These are phyloP conservation scores for Leccinum imitatum DNA, from an alignment of 768 basidiomycete species.

Conservation along the genomic window DNA sequence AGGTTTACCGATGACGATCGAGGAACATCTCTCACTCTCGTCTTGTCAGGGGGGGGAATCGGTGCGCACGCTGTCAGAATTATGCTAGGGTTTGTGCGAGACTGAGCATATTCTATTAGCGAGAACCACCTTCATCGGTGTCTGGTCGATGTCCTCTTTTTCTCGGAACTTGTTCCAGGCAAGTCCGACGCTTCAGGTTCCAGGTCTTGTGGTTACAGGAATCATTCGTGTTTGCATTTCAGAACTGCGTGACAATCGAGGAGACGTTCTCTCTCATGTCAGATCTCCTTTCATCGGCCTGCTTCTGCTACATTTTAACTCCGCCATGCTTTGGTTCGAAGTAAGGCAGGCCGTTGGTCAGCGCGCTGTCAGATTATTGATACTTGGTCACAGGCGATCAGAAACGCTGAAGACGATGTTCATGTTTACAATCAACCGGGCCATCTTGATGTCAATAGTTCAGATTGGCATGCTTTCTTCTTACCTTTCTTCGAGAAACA, in stretches of 20 bases:
- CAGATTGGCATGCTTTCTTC: conserved; percentile 18
- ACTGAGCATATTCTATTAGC: conserved; percentile 10
- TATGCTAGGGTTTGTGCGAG: background rate
- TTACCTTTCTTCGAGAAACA: conserved; percentile 13
- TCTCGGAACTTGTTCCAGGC: conserved; percentile 9
- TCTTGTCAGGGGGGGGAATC: conserved; percentile 4
- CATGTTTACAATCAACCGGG: conserved; percentile 19
- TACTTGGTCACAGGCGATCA: conserved; percentile 6
- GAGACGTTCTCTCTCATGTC: conserved; percentile 17
- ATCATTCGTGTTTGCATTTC: background rate
- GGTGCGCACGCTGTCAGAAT: conserved; percentile 3
- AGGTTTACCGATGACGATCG: background rate
- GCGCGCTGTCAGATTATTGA: background rate
- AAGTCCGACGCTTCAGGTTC: background rate
- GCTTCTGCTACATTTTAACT: conserved; percentile 16
- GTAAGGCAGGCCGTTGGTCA: conserved; percentile 1
- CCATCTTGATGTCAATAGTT: conserved; percentile 19
- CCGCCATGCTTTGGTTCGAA: conserved; percentile 5
- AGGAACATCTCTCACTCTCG: background rate
- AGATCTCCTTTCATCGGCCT: conserved; percentile 14
- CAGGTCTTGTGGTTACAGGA: background rate
- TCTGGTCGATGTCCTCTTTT: conserved; percentile 6
- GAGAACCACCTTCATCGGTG: conserved; percentile 12
- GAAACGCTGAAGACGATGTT: conserved; percentile 17
- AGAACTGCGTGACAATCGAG: conserved; percentile 11